Base-by-base conservation (phyloP, 148 eudicot species). In the Persicaria maculosa region DNA sequence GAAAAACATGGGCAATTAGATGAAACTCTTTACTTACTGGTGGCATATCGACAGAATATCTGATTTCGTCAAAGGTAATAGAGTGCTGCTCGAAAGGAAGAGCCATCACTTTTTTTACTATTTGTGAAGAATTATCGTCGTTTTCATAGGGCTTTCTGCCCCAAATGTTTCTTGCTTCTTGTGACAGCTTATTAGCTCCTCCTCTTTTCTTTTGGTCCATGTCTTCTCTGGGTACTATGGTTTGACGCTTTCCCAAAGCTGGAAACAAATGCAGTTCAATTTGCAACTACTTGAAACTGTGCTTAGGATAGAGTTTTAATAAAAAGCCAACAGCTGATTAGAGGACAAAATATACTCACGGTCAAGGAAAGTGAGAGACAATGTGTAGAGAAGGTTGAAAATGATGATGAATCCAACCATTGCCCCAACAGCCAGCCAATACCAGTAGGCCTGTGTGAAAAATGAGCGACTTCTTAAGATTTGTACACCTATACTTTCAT, bases 1-100 rank as follows among this genome's bases (percentile, higher is more conserved):
- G 43, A 7, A 20, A 1, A 31, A 31, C 40, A 31, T 31, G 40
- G 40, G 3, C 40, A 31, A 31, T 31, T 31, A 31, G 40, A 31
- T 31, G 40, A 31, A 31, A 31, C 40, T 31, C 40, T 59, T 25
- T 65, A 71, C 91, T 91, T 83, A 91, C 97, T 47, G 80, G 59
- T 22, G 97, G 94, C 97, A 90, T 90, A 79, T 88, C 88, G 44
- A 92, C 97, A 9, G 77, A 85, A 75, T 92, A 92, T 77, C 77
- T 84, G 74, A 90, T 83, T 70, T 90, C 91, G 72, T 83, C 84
- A 75, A 92, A 92, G 15, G 92, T 86, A 53, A 90, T 81, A 17
- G 88, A 86, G 71, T 87, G 78, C n/a, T 91, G 92, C 75, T 79
- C 81, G 77, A 92, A 92, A 12, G 91, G 89, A 36, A 92, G 84